Evolutionary conservation across 768 basidiomycete species (phyloP).

Genomic region (Phallus indusiatus): DNA sequence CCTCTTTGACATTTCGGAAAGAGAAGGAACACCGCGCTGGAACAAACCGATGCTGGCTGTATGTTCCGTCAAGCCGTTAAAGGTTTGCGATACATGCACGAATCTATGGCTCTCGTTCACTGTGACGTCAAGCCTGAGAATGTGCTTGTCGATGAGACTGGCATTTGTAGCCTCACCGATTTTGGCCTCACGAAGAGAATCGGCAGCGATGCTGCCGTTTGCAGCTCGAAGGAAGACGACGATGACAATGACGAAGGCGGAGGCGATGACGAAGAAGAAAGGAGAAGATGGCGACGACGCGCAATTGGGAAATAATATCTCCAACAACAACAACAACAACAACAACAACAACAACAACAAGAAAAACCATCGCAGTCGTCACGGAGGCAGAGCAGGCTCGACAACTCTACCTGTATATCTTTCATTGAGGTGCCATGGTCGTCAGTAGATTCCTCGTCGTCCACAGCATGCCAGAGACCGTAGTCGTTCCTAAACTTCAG

Average conservation of each 20-base stretch:
- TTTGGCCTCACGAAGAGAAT: constrained; percentile 74
- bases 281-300: constrained; percentile 16
- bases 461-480: constrained; percentile 26
- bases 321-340: neutral
- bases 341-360: neutral
- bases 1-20: constrained; percentile 71
- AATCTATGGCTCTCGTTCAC: constrained; percentile 70
- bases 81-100: constrained; percentile 76
- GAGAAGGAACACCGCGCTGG: constrained; percentile 60
- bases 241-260: constrained; percentile 31
- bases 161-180: constrained; percentile 77
- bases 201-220: constrained; percentile 21
- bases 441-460: constrained; percentile 39
- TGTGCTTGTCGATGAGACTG: constrained; percentile 82
- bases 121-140: constrained; percentile 97
- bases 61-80: constrained; percentile 82
- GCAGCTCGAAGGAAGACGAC: constrained; percentile 19
- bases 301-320: constrained; percentile 10
- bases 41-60: constrained; percentile 74
- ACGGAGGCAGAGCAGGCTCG: neutral
- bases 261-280: too few species aligned
- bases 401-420: constrained; percentile 19
- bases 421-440: constrained; percentile 27
- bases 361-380: neutral
- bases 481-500: constrained; percentile 21